Evolutionary conservation across 2,329 filamentous ascomycete genomes (phyloP), one percentile per base, ranked within the genome.

Genomic region (Diplodia intermedia): DNA sequence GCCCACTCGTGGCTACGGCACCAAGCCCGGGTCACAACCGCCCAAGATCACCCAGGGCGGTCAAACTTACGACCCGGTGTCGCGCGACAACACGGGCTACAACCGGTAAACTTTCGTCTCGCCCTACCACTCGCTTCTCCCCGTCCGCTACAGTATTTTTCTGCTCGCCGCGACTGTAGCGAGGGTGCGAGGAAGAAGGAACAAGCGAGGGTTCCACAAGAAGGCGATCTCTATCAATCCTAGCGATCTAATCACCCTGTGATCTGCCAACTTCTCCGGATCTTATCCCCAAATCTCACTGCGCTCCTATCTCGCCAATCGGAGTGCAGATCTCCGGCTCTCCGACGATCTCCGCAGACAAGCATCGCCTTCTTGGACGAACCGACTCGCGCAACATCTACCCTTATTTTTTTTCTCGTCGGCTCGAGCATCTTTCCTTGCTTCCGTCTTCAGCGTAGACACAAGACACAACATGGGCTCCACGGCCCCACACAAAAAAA

Each of bases 1-100:
- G 57, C 50, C 66, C 23, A 38, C 66, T 4, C 56, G 66, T 3
- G 66, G 66, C 49, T 68, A 68, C 50, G 66, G 66, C 56, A 49
- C 56, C 36, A 68, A 68, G 50, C 66, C 56, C 6, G 56, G 47
- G 8, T 53, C 56, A 15, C 54, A 56, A 18, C 26, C 43, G 29
- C 31, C 60, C 8, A 26, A 26, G n/a, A 50, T 68, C 18, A 33
- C n/a, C 33, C 47, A 68, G 23, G 38, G 40, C 38, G 66, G 66
- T 50, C 15, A 36, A 12, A 63, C 66, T 4, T 11, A 55, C 18
- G 66, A 68, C 40, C 12, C 56, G 1, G 11, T 20, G 15, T 20
- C 65, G 2, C 31, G 43, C 6, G 33, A 52, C 33, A 61, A 67
- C 65, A 36, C 54, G 1, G 65, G 65, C 47, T 67, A 67, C 55